These are phyloP conservation scores for Fusarium sp. DNA, from an alignment of 2,329 filamentous ascomycete species.

Conservation along the genomic window DNA sequence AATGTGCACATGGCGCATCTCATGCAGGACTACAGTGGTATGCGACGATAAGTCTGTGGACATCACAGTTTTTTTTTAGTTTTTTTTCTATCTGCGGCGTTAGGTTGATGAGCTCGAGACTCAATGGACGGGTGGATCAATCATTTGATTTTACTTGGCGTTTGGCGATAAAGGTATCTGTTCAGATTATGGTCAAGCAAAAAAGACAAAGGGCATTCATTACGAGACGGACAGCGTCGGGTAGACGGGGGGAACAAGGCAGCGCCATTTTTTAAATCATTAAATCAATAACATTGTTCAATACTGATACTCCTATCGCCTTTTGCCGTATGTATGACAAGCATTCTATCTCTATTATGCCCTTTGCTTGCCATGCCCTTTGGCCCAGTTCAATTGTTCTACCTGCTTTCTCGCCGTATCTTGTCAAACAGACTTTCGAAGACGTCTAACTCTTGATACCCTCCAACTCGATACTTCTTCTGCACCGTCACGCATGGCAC, in stretches of 20 bases:
- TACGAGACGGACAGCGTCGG: slow-evolving; percentile 6
- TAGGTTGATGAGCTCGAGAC: slow-evolving; percentile 9
- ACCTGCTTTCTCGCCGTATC: slow-evolving; percentile 49
- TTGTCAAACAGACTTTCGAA: slow-evolving; percentile 76
- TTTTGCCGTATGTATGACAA: neutral
- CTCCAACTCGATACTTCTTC: slow-evolving; percentile 73
- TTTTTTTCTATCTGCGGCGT: slow-evolving; percentile 28
- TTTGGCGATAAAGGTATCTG: slow-evolving; percentile 12
- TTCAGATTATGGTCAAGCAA: slow-evolving; percentile 16
- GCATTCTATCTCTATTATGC: neutral
- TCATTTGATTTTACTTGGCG: slow-evolving; percentile 10
- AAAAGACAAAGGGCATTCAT: slow-evolving; percentile 11
- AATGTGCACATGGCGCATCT: slow-evolving; percentile 89
- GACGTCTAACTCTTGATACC: slow-evolving; percentile 73
- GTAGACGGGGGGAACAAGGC: slow-evolving; percentile 16
- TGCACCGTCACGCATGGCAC: slow-evolving; percentile 82
- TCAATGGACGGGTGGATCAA: neutral
- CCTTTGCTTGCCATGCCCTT: neutral
- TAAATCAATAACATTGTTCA: slow-evolving; percentile 17
- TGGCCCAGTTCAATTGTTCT: neutral
- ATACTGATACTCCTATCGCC: neutral
- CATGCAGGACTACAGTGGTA: slow-evolving; percentile 75
- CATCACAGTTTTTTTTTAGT: slow-evolving; percentile 1
- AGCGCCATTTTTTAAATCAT: slow-evolving; percentile 25
- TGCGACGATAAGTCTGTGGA: slow-evolving; percentile 52